phyloP scores from a whole-genome alignment of 2,329 filamentous ascomycete genomes.

The Mycosphaerelloides madeirae region DNA sequence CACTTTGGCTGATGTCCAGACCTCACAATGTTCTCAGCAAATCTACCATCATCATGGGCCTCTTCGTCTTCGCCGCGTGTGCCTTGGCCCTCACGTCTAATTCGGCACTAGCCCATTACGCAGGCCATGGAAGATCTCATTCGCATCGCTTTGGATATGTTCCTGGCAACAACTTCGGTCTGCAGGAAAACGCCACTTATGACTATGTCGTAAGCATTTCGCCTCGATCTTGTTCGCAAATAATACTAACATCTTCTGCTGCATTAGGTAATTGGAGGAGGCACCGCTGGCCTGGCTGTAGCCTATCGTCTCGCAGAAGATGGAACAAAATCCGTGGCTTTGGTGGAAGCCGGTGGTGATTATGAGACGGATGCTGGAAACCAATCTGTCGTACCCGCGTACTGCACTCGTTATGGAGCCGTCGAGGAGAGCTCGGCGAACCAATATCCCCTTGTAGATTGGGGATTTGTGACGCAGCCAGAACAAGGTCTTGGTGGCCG shows the following conservation, averaged over 20 bases:
- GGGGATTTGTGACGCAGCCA: conserved; percentile 12
- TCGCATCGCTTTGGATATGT: conserved; percentile 1
- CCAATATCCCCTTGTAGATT: conserved; percentile 16
- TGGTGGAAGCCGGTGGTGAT: conserved; percentile 25
- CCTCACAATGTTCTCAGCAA: neutral
- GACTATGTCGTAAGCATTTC: conserved; percentile 1
- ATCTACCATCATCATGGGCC: neutral
- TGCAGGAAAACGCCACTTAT: conserved; percentile 4
- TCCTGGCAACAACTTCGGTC: conserved; percentile 3
- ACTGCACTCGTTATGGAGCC: conserved; percentile 11
- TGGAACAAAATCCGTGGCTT: conserved; percentile 15
- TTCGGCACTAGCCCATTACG: too few species aligned
- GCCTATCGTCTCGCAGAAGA: conserved; percentile 20
- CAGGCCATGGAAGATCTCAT: too few species aligned
- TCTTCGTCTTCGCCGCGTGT: neutral
- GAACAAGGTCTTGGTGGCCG: conserved; percentile 8
- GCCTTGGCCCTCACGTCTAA: neutral
- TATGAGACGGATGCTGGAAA: conserved; percentile 23
- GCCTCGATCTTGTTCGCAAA: neutral
- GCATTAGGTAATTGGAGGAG: conserved; percentile 2
- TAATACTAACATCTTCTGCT: neutral
- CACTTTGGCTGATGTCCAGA: neutral
- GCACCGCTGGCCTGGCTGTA: conserved; percentile 18
- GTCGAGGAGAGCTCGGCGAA: conserved; percentile 2
- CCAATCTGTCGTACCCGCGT: conserved; percentile 22